Percentiles rank a stretch among this genome's conserved stretches.
phyloP scores from a whole-genome alignment of 78 protist genomes.

The Dictyostelium firmibasis region DNA sequence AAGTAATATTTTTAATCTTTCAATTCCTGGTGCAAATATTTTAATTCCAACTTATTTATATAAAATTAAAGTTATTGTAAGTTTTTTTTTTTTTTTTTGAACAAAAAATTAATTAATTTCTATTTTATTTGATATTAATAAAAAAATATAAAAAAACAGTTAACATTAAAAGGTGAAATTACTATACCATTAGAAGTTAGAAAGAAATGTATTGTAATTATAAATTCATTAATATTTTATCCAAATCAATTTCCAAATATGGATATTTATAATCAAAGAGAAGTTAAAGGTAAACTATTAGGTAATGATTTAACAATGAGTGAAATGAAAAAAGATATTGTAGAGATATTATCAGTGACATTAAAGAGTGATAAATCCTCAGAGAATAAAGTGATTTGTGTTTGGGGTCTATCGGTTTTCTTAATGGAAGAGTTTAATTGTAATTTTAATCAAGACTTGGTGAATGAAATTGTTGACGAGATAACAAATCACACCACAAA shows the following conservation, averaged over 20 bases:
- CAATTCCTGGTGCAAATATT: slow-evolving; percentile 62
- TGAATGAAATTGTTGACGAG: slow-evolving; percentile 12
- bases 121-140: too few species aligned
- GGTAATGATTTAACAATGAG: slow-evolving; percentile 63
- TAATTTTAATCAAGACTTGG: slow-evolving; percentile 13
- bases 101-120: background rate
- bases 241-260: slow-evolving; percentile 65
- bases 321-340: slow-evolving; percentile 45
- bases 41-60: slow-evolving; percentile 54
- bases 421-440: slow-evolving; percentile 61
- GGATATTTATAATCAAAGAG: slow-evolving; percentile 32
- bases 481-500: slow-evolving; percentile 1
- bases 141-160: too few species aligned
- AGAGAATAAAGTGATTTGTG: slow-evolving; percentile 38
- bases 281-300: background rate
- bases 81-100: background rate
- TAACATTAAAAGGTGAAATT: slow-evolving; percentile 13
- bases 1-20: slow-evolving; percentile 39
- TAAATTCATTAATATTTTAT: slow-evolving; percentile 52
- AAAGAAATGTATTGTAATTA: slow-evolving; percentile 50
- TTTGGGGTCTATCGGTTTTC: slow-evolving; percentile 33
- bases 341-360: slow-evolving; percentile 5
- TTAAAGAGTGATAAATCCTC: slow-evolving; percentile 18
- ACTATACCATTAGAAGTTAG: slow-evolving; percentile 50
- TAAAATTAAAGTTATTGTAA: slow-evolving; percentile 57